These are phyloP conservation scores for Tricholoma sp. DNA, from an alignment of 768 basidiomycete genomes.

Conservation along the genomic window DNA sequence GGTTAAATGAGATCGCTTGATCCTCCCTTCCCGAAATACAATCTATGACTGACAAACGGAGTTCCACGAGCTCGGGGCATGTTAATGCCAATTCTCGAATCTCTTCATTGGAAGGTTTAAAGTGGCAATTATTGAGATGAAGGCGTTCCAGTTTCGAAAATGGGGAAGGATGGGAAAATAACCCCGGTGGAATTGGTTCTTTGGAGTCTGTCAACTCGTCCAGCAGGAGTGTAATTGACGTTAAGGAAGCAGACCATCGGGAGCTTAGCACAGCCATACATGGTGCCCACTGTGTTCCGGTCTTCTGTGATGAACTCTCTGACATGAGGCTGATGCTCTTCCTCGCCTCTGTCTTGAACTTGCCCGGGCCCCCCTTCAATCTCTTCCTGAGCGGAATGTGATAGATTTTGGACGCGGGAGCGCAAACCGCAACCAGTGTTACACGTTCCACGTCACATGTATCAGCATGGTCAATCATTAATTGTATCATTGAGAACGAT, in stretches of 20 bases:
- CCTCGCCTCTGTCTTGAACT: too few relatives aligned
- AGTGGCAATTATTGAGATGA: background rate
- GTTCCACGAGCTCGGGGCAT: background rate
- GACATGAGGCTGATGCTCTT: background rate
- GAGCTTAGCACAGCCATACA: background rate
- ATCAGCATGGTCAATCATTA: background rate
- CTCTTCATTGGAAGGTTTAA: background rate
- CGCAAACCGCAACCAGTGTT: background rate
- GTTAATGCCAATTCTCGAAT: background rate
- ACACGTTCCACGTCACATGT: background rate
- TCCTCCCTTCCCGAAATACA: background rate
- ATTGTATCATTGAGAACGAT: background rate
- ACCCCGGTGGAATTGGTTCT: background rate
- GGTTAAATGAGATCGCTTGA: too few relatives aligned
- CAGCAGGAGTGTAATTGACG: background rate
- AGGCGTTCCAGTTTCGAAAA: background rate
- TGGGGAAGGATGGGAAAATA: background rate
- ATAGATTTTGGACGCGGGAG: background rate
- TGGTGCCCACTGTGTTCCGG: background rate
- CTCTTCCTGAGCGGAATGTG: background rate
- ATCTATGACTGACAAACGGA: background rate
- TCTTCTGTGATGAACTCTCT: background rate
- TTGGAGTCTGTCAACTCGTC: background rate
- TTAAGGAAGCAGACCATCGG: background rate
- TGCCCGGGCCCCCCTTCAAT: too few relatives aligned